Evolutionary conservation across 306 rosid genomes (phyloP), one percentile per base, ranked within the genome.

Genomic region (Cucurbita moschata): DNA sequence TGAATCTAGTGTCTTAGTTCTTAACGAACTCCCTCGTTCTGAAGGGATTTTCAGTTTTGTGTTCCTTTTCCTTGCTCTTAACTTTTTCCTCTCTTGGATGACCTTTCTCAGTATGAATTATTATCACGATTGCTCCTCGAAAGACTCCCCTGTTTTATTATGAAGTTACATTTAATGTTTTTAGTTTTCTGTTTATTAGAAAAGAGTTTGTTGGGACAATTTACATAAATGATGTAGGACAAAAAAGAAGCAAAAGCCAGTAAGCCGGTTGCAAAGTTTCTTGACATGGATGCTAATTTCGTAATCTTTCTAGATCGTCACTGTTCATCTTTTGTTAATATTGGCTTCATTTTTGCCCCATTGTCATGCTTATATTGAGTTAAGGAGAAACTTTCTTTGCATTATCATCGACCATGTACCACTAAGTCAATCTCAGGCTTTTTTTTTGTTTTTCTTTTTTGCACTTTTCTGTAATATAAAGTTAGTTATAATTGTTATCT

Each of bases 21-120:
- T 68, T 23, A 23, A 68, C 53, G 5, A 47, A 23, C 72, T 43
- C 18, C 42, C 2, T 0, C 49, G 57, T 21, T 68, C 21, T 46
- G 73, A 68, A 23, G 56, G 30, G 40, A 43, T 68, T 18, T 68
- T 49, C 11, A 23, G 56, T 66, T 66, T 19, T 13, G 4, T 18
- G 10, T 21, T 87, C 86, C 88, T 88, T 82, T 80, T 86, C 26
- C 75, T 76, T 63, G 80, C 57, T 74, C 70, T 75, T 60, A n/a
- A 71, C 23, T 37, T 75, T 75, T 57, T 75, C 75, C 77, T 63
- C 72, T 81, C 74, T 59, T 44, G 19, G 44, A 30, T 51, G 46
- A 35, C 18, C 46, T 70, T 30, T 50, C 58, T 43, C 74, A 30
- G 23, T 5, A 5, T 6, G 16, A 4, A 26, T 70, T 35, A 4